Conservation (phyloP, 2,329 filamentous ascomycete genomes). For the Clonostachys byssicola region DNA sequence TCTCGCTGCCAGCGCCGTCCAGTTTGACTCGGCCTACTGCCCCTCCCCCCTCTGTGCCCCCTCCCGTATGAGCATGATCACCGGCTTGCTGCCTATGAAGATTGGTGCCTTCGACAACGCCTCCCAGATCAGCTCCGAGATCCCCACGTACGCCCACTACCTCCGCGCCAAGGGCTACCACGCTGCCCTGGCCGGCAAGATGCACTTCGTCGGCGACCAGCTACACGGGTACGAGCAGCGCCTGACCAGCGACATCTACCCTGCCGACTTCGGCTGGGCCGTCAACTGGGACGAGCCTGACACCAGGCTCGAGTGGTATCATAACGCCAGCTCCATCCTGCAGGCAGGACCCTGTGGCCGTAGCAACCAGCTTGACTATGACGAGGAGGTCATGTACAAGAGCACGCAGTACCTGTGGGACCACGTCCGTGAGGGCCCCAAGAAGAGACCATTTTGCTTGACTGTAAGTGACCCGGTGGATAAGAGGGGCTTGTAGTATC, state of each 20-base stretch:
- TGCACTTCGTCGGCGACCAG: conserved; percentile 96
- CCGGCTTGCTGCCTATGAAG: conserved; percentile 84
- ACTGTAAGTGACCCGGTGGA: conserved; percentile 42
- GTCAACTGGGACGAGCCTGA: conserved; percentile 95
- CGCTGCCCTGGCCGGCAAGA: conserved; percentile 88
- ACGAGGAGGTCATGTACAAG: conserved; percentile 93
- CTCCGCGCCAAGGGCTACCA: conserved; percentile 81
- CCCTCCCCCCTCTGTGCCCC: conserved; percentile 90
- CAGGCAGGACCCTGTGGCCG: conserved; percentile 85
- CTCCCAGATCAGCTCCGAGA: conserved; percentile 75
- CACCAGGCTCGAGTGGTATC: conserved; percentile 86
- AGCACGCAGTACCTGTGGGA: conserved; percentile 88
- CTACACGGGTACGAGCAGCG: conserved; percentile 90
- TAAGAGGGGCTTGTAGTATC: not conserved
- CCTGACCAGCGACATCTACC: conserved; percentile 93
- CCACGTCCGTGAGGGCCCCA: conserved; percentile 74
- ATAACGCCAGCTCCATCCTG: conserved; percentile 90
- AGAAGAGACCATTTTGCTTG: conserved; percentile 75
- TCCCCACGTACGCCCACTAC: conserved; percentile 91
- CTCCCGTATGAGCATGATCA: conserved; percentile 92
- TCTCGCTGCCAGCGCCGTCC: conserved; percentile 75
- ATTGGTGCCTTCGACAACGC: conserved; percentile 93
- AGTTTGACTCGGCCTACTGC: conserved; percentile 93
- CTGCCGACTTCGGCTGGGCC: conserved; percentile 89
- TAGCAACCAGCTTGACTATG: conserved; percentile 93